Evolutionary conservation across 176 grass and related monocot genomes (phyloP).

Genomic region (Pharus latifolius): DNA sequence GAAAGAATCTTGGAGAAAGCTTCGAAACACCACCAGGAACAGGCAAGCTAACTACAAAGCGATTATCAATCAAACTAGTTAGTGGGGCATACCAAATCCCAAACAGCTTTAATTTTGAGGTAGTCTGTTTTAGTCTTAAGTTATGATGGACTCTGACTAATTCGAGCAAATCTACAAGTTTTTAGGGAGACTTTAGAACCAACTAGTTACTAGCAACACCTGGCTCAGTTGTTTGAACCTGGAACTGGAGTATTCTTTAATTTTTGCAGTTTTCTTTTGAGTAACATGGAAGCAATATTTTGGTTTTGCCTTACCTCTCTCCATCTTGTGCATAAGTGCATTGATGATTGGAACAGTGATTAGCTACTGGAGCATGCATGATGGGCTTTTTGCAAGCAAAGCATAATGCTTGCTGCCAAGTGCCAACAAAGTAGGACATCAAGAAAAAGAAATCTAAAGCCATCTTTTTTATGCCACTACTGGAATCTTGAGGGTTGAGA

Average conservation of each 20-base stretch:
- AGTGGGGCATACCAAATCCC: no score
- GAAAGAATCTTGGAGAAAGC: no score
- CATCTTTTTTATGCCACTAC: not conserved
- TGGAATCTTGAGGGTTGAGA: constrained; percentile 1
- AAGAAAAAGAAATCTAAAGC: not conserved
- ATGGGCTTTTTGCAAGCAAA: not conserved
- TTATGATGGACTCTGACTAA: no score
- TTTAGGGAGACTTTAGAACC: no score
- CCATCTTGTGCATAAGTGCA: not conserved
- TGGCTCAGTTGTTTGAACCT: no score
- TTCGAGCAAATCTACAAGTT: no score
- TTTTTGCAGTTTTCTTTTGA: not conserved
- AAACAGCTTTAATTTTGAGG: no score
- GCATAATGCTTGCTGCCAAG: not conserved
- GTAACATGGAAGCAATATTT: not conserved
- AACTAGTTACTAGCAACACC: no score
- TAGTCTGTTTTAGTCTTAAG: no score
- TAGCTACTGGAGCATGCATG: not conserved
- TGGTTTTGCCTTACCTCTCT: not conserved
- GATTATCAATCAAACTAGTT: no score
- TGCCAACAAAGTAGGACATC: not conserved
- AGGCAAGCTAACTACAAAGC: no score
- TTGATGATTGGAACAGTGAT: constrained; percentile 2
- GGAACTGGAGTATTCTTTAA: not conserved
- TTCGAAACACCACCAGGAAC: no score